phyloP scores from a whole-genome alignment of 257 asterid genomes.

The Primulina eburnea region DNA sequence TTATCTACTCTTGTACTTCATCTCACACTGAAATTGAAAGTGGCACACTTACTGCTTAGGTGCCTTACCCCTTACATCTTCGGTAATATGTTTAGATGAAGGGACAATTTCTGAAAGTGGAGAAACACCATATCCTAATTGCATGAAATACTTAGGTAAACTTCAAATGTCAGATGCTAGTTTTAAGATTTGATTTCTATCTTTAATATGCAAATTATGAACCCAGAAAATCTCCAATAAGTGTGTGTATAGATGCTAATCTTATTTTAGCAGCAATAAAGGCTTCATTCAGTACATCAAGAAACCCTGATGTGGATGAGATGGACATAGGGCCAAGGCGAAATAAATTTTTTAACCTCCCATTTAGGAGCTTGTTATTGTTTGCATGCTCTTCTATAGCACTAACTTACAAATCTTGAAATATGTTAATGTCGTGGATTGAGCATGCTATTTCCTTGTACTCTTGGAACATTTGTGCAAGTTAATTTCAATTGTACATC shows the following conservation, averaged over 20 bases:
- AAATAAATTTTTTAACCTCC: background rate
- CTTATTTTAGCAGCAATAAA: background rate
- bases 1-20: slow-evolving; percentile 20
- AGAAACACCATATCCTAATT: slow-evolving; percentile 9
- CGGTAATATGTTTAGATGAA: slow-evolving; percentile 2
- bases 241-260: background rate
- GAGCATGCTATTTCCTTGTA: background rate
- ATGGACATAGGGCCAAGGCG: background rate
- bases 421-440: slow-evolving; percentile 15
- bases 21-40: background rate
- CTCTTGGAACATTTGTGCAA: background rate
- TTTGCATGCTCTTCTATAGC: background rate
- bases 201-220: background rate
- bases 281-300: background rate
- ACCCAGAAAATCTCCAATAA: slow-evolving; percentile 2
- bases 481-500: background rate
- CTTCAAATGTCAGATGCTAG: background rate
- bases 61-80: background rate
- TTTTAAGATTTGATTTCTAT: background rate
- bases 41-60: background rate
- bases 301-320: slow-evolving; percentile 4
- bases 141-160: slow-evolving; percentile 7
- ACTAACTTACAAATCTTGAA: background rate
- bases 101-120: slow-evolving; percentile 14
- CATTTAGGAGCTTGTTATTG: background rate